Percentiles rank a stretch among this genome's conserved stretches.
phyloP scores from a whole-genome alignment of 441 rosid species.

The Gossypium schwendimanii region DNA sequence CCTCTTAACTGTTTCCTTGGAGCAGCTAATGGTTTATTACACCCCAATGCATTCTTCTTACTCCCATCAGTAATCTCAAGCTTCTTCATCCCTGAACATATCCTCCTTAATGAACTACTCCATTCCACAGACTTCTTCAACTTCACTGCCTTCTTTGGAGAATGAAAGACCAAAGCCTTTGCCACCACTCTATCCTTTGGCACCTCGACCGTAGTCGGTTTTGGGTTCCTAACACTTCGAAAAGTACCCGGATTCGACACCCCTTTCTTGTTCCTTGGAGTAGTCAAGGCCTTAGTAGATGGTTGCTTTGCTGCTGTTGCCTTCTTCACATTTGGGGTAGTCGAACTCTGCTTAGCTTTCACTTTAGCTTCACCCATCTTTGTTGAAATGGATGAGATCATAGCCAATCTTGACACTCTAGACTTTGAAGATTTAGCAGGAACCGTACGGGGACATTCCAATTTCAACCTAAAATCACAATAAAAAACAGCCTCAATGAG shows the following conservation, averaged over 20 bases:
- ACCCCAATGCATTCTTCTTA: constrained; percentile 28
- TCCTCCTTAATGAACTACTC: constrained; percentile 37
- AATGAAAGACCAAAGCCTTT: constrained; percentile 66
- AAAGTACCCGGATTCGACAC: constrained; percentile 44
- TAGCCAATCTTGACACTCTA: constrained; percentile 54
- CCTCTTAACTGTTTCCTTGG: constrained; percentile 38
- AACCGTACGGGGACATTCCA: constrained; percentile 72
- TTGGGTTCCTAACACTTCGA: constrained; percentile 59
- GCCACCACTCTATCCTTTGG: constrained; percentile 41
- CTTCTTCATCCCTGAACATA: constrained; percentile 59
- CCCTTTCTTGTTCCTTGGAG: constrained; percentile 40
- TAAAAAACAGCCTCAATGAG: neutral
- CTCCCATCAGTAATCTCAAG: constrained; percentile 43
- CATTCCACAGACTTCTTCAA: constrained; percentile 48
- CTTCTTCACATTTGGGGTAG: constrained; percentile 29
- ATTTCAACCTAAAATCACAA: constrained; percentile 31
- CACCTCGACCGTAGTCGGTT: constrained; percentile 24
- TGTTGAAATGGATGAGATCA: constrained; percentile 65
- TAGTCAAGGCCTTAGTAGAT: constrained; percentile 50
- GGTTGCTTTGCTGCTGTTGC: constrained; percentile 16
- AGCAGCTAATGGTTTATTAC: constrained; percentile 28
- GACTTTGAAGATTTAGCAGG: constrained; percentile 74
- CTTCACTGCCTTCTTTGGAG: constrained; percentile 61
- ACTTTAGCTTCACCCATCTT: constrained; percentile 42
- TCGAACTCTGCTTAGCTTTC: constrained; percentile 28